These are phyloP conservation scores for Botryosphaeria dothidea DNA, from an alignment of 2,329 filamentous ascomycete genomes.

Conservation along the genomic window DNA sequence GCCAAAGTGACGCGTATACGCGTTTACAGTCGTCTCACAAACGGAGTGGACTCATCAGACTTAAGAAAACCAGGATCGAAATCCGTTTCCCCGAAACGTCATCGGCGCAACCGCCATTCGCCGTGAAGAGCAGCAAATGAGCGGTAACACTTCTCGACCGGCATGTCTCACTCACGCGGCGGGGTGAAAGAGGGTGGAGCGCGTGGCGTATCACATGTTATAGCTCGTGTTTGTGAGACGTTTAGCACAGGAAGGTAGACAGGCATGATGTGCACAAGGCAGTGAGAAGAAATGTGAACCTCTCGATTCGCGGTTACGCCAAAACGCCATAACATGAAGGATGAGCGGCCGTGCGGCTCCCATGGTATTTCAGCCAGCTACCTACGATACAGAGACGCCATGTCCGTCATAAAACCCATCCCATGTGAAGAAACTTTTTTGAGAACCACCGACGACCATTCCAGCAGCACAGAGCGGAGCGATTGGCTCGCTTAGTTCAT, in stretches of 20 bases:
- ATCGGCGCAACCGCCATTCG: too few relatives aligned
- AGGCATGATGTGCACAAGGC: neutral
- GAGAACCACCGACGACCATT: conserved; percentile 5
- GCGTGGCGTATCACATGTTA: neutral
- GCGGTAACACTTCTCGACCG: too few relatives aligned
- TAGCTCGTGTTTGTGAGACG: neutral
- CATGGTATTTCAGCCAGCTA: conserved; percentile 23
- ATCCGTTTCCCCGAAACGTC: too few relatives aligned
- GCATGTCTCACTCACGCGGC: neutral
- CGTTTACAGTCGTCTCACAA: too few relatives aligned
- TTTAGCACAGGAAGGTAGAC: neutral
- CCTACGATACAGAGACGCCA: conserved; percentile 20
- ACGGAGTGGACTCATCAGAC: too few relatives aligned
- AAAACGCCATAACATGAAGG: conserved; percentile 17
- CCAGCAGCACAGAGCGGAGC: conserved; percentile 13
- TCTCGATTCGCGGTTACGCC: conserved; percentile 18
- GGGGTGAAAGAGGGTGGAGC: neutral
- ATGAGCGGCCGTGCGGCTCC: conserved; percentile 20
- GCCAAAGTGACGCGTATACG: neutral
- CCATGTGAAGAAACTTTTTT: conserved; percentile 15
- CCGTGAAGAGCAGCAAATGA: too few relatives aligned
- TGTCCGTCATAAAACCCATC: conserved; percentile 22
- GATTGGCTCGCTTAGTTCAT: conserved; percentile 74
- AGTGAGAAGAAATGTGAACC: conserved; percentile 2
- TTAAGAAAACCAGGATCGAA: too few relatives aligned